Percentiles rank a stretch among this genome's conserved stretches.
Conservation (phyloP, 2,329 filamentous ascomycete genomes). For the Beauveria rudraprayagi region DNA sequence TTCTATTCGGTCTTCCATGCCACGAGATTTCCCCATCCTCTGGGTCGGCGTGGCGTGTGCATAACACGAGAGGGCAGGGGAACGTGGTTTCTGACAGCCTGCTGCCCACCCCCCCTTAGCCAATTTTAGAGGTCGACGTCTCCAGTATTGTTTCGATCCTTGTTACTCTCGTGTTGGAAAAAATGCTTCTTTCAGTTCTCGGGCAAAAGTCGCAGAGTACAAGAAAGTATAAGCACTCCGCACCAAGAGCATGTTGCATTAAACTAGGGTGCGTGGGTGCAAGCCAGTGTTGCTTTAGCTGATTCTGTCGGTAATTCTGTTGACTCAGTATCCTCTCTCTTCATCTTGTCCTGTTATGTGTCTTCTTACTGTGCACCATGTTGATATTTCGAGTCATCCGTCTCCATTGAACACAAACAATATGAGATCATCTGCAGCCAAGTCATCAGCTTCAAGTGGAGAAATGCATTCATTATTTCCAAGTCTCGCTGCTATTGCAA, state of each 20-base stretch:
- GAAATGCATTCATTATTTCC: background rate
- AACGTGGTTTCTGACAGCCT: no score
- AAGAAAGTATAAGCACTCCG: no score
- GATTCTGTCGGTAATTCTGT: background rate
- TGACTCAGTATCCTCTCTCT: background rate
- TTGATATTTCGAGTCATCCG: background rate
- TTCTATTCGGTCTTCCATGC: slow-evolving; percentile 3
- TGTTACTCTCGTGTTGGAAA: no score
- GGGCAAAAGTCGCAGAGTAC: no score
- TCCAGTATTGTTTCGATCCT: background rate
- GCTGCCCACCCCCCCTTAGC: no score
- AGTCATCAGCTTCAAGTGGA: background rate
- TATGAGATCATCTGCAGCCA: background rate
- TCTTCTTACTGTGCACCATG: background rate
- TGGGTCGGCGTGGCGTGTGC: background rate
- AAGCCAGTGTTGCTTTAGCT: no score
- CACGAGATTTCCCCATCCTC: background rate
- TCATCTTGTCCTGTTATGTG: background rate
- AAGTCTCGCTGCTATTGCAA: background rate
- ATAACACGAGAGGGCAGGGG: background rate
- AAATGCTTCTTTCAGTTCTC: no score
- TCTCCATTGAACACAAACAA: background rate
- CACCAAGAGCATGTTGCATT: no score
- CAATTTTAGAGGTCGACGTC: background rate
- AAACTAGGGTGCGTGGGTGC: no score